phyloP scores from a whole-genome alignment of 345 rosid species.

The Salix viminalis region DNA sequence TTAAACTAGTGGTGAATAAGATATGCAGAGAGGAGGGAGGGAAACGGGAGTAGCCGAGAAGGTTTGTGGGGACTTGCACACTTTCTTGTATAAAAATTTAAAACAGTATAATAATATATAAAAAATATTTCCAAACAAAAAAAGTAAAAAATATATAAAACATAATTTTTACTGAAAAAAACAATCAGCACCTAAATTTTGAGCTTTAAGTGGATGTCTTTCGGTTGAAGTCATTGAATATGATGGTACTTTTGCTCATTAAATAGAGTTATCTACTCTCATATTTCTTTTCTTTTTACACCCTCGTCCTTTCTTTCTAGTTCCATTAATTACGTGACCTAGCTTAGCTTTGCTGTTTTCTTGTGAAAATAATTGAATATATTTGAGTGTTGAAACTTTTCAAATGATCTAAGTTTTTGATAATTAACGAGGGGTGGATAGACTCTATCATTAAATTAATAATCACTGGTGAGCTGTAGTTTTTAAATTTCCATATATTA shows the following conservation, averaged over 20 bases:
- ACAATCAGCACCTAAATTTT: constrained; percentile 7
- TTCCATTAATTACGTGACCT: not conserved
- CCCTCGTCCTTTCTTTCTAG: constrained; percentile 10
- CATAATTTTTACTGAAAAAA: too few relatives aligned
- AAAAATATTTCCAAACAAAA: too few relatives aligned
- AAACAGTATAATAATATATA: too few relatives aligned
- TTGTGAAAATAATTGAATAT: not conserved
- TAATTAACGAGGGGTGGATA: not conserved
- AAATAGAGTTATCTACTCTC: not conserved
- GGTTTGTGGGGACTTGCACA: constrained; percentile 24
- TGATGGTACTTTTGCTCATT: not conserved
- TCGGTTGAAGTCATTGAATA: constrained; percentile 37
- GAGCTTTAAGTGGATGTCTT: constrained; percentile 32
- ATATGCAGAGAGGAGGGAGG: not conserved
- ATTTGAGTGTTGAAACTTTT: not conserved
- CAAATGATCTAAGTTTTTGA: not conserved
- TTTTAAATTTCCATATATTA: not conserved
- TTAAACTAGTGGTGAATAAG: constrained; percentile 14
- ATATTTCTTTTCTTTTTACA: not conserved
- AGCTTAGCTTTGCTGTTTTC: not conserved
- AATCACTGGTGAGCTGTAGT: not conserved
- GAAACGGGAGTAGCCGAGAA: not conserved
- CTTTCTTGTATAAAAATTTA: not conserved
- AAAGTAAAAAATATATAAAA: too few relatives aligned
- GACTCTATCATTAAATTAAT: not conserved